Conservation (phyloP, 305 asterid genomes). For the Stenogyne calaminthoides region DNA sequence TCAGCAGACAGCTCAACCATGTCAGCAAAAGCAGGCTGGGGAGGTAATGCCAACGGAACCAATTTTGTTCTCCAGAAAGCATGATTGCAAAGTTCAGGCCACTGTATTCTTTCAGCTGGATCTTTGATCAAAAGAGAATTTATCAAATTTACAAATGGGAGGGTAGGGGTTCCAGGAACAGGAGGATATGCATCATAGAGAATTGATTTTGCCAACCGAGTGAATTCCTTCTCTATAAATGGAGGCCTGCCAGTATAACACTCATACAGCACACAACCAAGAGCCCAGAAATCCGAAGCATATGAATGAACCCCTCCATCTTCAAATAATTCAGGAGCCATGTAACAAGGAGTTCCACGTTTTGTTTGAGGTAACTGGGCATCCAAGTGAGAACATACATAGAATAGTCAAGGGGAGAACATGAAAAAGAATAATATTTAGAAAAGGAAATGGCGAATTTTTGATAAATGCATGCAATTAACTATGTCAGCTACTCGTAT, state of each 20-base stretch:
- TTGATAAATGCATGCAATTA: constrained; percentile 7
- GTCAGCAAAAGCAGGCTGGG: constrained; percentile 84
- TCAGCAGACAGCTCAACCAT: constrained; percentile 79
- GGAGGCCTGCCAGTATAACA: constrained; percentile 98
- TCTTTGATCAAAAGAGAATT: constrained; percentile 94
- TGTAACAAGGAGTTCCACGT: constrained; percentile 99
- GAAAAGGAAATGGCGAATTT: constrained; percentile 1
- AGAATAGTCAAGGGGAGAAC: constrained; percentile 26
- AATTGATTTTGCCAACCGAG: constrained; percentile 84
- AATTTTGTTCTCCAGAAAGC: constrained; percentile 84
- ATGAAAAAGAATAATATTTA: neutral
- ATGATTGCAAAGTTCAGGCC: constrained; percentile 93
- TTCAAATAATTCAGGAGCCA: constrained; percentile 98
- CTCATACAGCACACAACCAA: constrained; percentile 97
- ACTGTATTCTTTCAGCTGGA: constrained; percentile 95
- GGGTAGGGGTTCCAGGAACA: constrained; percentile 88
- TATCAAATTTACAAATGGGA: constrained; percentile 85
- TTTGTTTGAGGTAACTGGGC: constrained; percentile 90
- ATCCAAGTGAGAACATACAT: constrained; percentile 30
- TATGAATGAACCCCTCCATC: constrained; percentile 98
- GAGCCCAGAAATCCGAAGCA: constrained; percentile 99
- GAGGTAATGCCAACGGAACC: constrained; percentile 66
- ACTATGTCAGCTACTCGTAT: neutral
- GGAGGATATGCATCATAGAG: constrained; percentile 78
- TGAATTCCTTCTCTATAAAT: constrained; percentile 89